A percentile compares a stretch with the other conserved stretches of the same genome.
phyloP scores from a whole-genome alignment of 306 rosid species.

The Rosa rugosa region DNA sequence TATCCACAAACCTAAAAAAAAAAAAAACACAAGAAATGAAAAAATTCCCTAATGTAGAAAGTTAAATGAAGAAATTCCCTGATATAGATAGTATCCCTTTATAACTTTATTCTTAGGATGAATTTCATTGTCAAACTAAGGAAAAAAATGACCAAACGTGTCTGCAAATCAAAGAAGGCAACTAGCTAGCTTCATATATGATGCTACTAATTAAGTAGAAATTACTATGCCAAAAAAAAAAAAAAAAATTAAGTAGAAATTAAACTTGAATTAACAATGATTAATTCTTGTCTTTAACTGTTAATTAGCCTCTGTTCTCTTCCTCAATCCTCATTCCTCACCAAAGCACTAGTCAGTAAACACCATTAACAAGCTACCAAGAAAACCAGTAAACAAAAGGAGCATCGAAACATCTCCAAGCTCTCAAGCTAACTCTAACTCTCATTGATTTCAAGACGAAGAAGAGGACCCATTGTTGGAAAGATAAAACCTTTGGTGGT shows the following conservation, averaged over 20 bases:
- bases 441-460: conserved; percentile 29
- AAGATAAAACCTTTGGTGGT: conserved; percentile 35
- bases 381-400: not conserved
- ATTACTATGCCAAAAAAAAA: no score
- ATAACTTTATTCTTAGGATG: not conserved
- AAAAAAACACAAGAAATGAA: not conserved
- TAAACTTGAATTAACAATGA: not conserved
- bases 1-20: not conserved
- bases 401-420: not conserved
- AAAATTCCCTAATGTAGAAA: conserved; percentile 1
- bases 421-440: not conserved
- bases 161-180: conserved; percentile 11
- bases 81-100: not conserved
- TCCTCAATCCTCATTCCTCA: not conserved
- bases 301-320: conserved; percentile 2
- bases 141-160: not conserved
- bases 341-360: conserved; percentile 8
- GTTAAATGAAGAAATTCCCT: not conserved
- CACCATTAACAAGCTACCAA: conserved; percentile 12
- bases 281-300: conserved; percentile 6
- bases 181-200: not conserved
- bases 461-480: conserved; percentile 49
- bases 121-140: not conserved
- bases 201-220: not conserved
- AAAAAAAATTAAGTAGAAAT: not conserved